Base-by-base conservation (phyloP, 2,329 filamentous ascomycete genomes). In the Dothiorella sarmentorum region DNA sequence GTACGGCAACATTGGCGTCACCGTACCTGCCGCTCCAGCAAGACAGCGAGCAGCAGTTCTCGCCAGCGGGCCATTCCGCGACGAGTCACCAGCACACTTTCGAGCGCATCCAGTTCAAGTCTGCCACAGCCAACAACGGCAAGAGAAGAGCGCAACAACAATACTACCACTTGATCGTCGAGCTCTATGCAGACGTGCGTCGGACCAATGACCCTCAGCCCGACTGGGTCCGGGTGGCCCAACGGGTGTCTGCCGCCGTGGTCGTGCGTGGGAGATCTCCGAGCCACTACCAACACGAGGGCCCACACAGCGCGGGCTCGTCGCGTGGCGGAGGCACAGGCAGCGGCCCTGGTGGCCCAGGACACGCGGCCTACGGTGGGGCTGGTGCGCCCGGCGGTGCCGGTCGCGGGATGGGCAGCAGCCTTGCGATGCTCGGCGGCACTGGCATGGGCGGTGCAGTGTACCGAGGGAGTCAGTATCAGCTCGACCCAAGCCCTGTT, bases 61-160 rank as follows among this genome's bases (percentile, higher is more conserved):
- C 70, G 11, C 67, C 73, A 4, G 63, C 72, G 3, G 68, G 65
- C 47, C 71, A 74, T 45, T 63, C 66, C 0, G 69, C 62, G 26
- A 71, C 66, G 56, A 70, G 66, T 11, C 75, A 72, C 7, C 77
- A 79, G n/a, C 82, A 86, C 59, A 82, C 80, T 0, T 97, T 95
- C 69, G 91, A 96, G 69, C 86, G 92, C 10, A 94, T 96, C 53
- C 91, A 96, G 67, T 97, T 96, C 81, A 95, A 96, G 72, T 90
- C 90, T 63, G 91, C 92, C 1, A 96, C 91, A 0, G 90, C 91
- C 22, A 97, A 96, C 76, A 97, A 97, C 65, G 91, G 91, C 45
- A 96, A 96, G 72, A 82, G 92, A 64, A 82, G 92, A 59, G 91
- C 91, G 1, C 90, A 91, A 17, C 91, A 97, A 69, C 92, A 96